Conservation (phyloP, 2,329 filamentous ascomycete species). For the Aschersonia sp. region DNA sequence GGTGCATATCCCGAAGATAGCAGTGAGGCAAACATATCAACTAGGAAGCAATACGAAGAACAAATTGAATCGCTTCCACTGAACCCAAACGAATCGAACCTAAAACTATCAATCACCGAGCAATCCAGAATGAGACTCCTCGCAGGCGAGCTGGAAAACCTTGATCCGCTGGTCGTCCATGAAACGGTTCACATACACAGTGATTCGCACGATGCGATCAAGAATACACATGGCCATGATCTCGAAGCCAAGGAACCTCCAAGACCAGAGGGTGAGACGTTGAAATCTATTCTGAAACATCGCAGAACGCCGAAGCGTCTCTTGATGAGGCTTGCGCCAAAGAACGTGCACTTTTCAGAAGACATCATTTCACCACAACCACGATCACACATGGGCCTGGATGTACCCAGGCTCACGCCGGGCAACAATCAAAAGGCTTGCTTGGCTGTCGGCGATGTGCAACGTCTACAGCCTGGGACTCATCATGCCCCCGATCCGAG, state of each 20-base stretch:
- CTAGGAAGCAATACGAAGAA: background rate
- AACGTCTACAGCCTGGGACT: background rate
- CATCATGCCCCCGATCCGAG: background rate
- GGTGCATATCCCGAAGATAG: slow-evolving; percentile 12
- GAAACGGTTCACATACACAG: background rate
- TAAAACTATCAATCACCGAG: slow-evolving; percentile 4
- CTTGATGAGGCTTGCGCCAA: slow-evolving; percentile 10
- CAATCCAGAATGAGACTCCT: slow-evolving; percentile 3
- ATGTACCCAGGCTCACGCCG: slow-evolving; percentile 8
- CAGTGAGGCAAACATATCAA: background rate
- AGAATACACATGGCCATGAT: slow-evolving; percentile 8
- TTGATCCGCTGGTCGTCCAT: slow-evolving; percentile 1
- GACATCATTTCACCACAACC: slow-evolving; percentile 11
- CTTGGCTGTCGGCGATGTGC: background rate
- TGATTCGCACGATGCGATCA: slow-evolving; percentile 3
- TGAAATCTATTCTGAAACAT: slow-evolving; percentile 15
- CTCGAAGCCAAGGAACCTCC: slow-evolving; percentile 9
- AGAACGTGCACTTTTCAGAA: slow-evolving; percentile 16
- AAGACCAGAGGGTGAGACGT: slow-evolving; percentile 7
- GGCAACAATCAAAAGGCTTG: background rate
- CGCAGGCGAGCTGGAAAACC: slow-evolving; percentile 3
- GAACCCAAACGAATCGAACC: slow-evolving; percentile 2
- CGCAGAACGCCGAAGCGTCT: slow-evolving; percentile 14
- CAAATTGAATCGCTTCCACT: background rate
- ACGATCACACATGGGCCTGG: slow-evolving; percentile 12